Conservation (phyloP, 73 alveolate species). For the Effrenium voratum region DNA sequence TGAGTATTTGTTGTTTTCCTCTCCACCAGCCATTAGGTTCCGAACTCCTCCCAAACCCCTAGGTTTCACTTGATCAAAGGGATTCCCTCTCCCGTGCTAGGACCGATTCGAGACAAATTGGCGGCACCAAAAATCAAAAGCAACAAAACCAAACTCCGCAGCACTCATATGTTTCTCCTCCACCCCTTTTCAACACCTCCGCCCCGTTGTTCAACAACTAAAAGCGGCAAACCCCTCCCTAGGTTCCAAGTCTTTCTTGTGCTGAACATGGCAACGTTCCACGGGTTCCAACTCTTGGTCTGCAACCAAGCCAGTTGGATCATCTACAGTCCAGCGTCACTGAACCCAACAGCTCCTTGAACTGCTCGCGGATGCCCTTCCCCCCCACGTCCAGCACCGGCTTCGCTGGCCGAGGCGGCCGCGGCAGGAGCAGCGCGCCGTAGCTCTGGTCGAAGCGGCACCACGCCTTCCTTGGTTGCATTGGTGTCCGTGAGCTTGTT, state of each 20-base stretch:
- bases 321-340: background rate
- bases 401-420: background rate
- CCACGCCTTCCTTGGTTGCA: constrained; percentile 28
- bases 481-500: background rate
- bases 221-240: no score
- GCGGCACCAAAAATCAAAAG: no score
- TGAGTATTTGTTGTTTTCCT: no score
- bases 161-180: no score
- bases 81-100: no score
- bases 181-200: background rate
- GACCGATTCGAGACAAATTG: no score
- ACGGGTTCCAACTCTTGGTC: background rate
- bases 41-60: no score
- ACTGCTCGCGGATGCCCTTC: constrained; percentile 58
- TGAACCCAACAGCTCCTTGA: background rate
- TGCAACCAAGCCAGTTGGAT: background rate
- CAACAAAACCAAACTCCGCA: no score
- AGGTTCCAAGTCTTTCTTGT: no score
- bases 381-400: constrained; percentile 48
- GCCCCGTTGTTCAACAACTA: background rate
- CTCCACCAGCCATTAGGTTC: no score
- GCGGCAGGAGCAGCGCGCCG: constrained; percentile 33
- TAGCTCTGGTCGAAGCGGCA: constrained; percentile 16
- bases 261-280: background rate
- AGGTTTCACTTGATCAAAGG: no score